A percentile compares a stretch with the other conserved stretches of the same genome.
phyloP scores from a whole-genome alignment of 2,329 filamentous ascomycete genomes.

The Cercospora sesami region DNA sequence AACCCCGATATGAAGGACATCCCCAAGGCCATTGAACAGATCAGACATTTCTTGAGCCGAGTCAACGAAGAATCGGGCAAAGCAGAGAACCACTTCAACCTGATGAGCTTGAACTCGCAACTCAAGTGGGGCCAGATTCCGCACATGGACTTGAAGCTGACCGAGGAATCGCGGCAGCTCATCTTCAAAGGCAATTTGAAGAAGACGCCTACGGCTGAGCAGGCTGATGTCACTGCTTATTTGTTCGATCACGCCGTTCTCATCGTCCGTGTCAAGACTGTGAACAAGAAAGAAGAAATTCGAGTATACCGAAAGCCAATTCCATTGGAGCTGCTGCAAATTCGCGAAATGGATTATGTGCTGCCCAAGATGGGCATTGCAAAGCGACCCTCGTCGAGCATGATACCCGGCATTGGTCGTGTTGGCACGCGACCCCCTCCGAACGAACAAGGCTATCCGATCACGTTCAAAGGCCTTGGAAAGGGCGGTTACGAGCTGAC shows the following conservation, averaged over 20 bases:
- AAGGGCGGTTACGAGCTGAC: slow-evolving; percentile 94
- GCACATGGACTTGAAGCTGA: slow-evolving; percentile 89
- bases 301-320: slow-evolving; percentile 96
- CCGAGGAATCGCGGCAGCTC: slow-evolving; percentile 87
- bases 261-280: slow-evolving; percentile 84
- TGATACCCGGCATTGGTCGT: slow-evolving; percentile 61
- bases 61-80: slow-evolving; percentile 96
- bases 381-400: slow-evolving; percentile 84
- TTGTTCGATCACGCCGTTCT: slow-evolving; percentile 95
- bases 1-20: slow-evolving; percentile 90
- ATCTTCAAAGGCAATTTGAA: slow-evolving; percentile 94
- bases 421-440: slow-evolving; percentile 54
- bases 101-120: slow-evolving; percentile 86
- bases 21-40: slow-evolving; percentile 81
- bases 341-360: slow-evolving; percentile 95
- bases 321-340: slow-evolving; percentile 86
- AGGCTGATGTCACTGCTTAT: slow-evolving; percentile 84
- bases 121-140: slow-evolving; percentile 88
- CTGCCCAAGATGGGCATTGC: slow-evolving; percentile 76
- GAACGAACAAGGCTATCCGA: slow-evolving; percentile 80
- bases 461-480: slow-evolving; percentile 93
- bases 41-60: slow-evolving; percentile 79
- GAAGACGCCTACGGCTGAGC: slow-evolving; percentile 82
- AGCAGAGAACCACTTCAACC: slow-evolving; percentile 95
- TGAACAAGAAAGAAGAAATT: slow-evolving; percentile 90